A percentile compares a stretch with the other conserved stretches of the same genome.
These are phyloP conservation scores for Eucalyptus tenuipes DNA, from an alignment of 345 rosid species.

Conservation along the genomic window DNA sequence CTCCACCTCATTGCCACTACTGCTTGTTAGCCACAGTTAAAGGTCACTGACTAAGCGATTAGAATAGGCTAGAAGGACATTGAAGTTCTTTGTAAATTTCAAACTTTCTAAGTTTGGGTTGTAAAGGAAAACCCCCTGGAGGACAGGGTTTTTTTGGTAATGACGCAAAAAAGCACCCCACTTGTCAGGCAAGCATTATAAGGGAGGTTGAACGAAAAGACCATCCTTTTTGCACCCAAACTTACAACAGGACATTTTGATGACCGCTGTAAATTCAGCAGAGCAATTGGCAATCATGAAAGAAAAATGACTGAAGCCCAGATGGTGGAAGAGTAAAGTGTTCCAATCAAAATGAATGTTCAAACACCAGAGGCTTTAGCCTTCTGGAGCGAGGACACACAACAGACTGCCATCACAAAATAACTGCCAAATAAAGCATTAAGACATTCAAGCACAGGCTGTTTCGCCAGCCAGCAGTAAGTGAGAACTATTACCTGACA, in stretches of 20 bases:
- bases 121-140: not conserved
- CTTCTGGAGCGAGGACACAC: not conserved
- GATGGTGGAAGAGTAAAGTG: not conserved
- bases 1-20: not conserved
- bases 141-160: not conserved
- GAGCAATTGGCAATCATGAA: not conserved
- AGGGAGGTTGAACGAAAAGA: not conserved
- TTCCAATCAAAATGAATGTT: not conserved
- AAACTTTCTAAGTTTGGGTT: not conserved
- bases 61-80: not conserved
- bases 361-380: not conserved
- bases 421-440: not conserved
- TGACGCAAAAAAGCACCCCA: not conserved
- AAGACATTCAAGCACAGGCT: not conserved
- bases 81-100: not conserved
- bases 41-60: not conserved
- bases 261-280: not conserved
- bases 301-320: not conserved
- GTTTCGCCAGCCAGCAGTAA: not conserved
- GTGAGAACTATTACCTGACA: conserved; percentile 64
- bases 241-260: not conserved
- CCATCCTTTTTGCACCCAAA: not conserved
- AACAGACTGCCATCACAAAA: not conserved
- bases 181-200: not conserved
- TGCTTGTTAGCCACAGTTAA: not conserved